These are phyloP conservation scores for Vigna mungo DNA, from an alignment of 306 rosid species.

Conservation along the genomic window DNA sequence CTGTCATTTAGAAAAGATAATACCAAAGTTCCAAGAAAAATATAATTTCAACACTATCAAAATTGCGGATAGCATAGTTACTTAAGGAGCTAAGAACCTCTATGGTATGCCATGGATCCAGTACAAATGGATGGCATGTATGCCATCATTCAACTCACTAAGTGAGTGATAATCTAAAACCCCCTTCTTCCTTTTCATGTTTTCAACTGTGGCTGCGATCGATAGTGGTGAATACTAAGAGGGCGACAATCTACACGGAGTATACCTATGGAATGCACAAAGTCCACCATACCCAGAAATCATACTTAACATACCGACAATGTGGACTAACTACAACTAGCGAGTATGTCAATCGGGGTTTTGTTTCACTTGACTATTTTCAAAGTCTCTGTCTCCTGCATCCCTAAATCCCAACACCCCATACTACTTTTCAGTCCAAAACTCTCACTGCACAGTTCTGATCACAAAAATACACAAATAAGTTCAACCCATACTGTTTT, in stretches of 20 bases:
- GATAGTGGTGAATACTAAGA: slow-evolving; percentile 1
- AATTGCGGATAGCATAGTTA: not conserved
- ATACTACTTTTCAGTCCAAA: slow-evolving; percentile 20
- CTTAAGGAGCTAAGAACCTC: not conserved
- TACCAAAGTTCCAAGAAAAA: not conserved
- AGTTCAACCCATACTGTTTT: not conserved
- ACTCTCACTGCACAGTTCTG: slow-evolving; percentile 4
- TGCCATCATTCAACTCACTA: not conserved
- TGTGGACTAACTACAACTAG: slow-evolving; percentile 24
- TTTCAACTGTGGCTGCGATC: not conserved
- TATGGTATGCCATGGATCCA: not conserved
- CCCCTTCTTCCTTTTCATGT: not conserved
- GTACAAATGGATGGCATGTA: not conserved
- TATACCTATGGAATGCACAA: not conserved
- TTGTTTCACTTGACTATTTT: slow-evolving; percentile 10
- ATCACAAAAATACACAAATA: slow-evolving; percentile 18
- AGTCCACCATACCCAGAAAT: slow-evolving; percentile 8
- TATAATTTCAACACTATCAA: not conserved
- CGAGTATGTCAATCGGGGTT: not conserved
- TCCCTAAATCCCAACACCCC: slow-evolving; percentile 18
- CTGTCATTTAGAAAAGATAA: not conserved
- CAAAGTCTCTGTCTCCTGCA: not conserved
- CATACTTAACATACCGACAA: not conserved
- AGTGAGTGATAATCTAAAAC: not conserved
- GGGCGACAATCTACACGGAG: not conserved